Base-by-base conservation (phyloP, 73 alveolate species). In the Paramecium octaurelia region DNA sequence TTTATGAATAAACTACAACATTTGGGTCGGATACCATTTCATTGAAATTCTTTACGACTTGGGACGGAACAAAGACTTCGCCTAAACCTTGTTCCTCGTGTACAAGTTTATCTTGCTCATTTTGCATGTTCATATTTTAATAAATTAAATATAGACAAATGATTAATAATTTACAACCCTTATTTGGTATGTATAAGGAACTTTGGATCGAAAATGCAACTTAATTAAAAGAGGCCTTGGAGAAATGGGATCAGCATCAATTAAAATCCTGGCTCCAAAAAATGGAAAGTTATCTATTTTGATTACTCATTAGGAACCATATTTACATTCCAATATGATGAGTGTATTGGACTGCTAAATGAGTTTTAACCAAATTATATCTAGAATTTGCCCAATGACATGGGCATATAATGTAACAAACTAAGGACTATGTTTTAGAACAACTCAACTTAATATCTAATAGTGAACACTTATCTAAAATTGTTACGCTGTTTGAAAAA, bases 131-230 rank as follows among this genome's bases (percentile, higher is more conserved):
- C 84, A 64, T 64, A 54, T 64, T 64, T 64, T 64, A 64, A 64
- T 64, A 64, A 64, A 64, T 64, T 64, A 64, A 64, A 64, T 64
- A 64, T 64, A 64, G 48, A 27, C 50, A 64, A 64, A 64, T 64
- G 84, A 64, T 64, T 64, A 64, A 64, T 64, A 64, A 64, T 64
- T 11, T 64, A 64, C 84, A 27, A 64, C 84, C 84, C 84, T 64
- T 64, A 64, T 64, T 64, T 64, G 84, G 84, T 34, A 64, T 64
- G 84, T 64, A 64, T 64, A 64, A 64, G 48, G 84, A 64, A 64
- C 46, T 31, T 27, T 64, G 84, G 84, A 64, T 64, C 14, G 84
- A 64, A 64, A 64, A 64, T 24, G 46, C 84, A 11, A 64, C 84
- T 64, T 27, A 64, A 64, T 34, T 64, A 31, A 27, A 34, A 31